Evolutionary conservation across 2,329 filamentous ascomycete species (phyloP).

Genomic region (Malbranchea cinnamomea): DNA sequence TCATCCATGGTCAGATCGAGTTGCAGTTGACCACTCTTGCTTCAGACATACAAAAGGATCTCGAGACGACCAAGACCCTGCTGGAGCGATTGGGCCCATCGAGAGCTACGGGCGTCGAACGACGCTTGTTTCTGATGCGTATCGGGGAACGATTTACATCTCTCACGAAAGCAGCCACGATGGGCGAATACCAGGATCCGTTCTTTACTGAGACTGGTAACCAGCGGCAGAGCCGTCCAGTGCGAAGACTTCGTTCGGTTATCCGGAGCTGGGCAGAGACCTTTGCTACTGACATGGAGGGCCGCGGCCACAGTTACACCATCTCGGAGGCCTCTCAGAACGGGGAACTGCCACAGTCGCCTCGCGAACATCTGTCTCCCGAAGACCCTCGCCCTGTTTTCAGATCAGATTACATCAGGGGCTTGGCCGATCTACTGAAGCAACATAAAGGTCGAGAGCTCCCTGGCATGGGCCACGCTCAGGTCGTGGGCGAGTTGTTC

Average conservation of each 20-base stretch:
- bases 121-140: conserved; percentile 11
- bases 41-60: conserved; percentile 19
- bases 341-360: conserved; percentile 1
- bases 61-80: conserved; percentile 18
- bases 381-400: conserved; percentile 10
- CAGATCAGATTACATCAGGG: conserved; percentile 9
- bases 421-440: conserved; percentile 8
- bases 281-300: conserved; percentile 12
- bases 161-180: conserved; percentile 13
- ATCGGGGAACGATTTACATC: conserved; percentile 12
- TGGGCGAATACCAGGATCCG: conserved; percentile 13
- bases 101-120: conserved; percentile 12
- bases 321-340: conserved; percentile 7
- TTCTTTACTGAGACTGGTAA: conserved; percentile 12
- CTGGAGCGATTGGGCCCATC: conserved; percentile 15
- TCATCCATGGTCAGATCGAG: conserved; percentile 21
- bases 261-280: conserved; percentile 13
- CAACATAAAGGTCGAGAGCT: conserved; percentile 18
- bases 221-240: too few relatives aligned
- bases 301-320: conserved; percentile 12
- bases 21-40: conserved; percentile 23
- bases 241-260: conserved; percentile 12
- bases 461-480: conserved; percentile 25
- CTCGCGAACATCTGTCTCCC: conserved; percentile 4
- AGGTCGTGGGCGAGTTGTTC: conserved; percentile 27